Evolutionary conservation across 2,329 filamentous ascomycete genomes (phyloP), one percentile per base, ranked within the genome.

Genomic region (Aureobasidium sp.): DNA sequence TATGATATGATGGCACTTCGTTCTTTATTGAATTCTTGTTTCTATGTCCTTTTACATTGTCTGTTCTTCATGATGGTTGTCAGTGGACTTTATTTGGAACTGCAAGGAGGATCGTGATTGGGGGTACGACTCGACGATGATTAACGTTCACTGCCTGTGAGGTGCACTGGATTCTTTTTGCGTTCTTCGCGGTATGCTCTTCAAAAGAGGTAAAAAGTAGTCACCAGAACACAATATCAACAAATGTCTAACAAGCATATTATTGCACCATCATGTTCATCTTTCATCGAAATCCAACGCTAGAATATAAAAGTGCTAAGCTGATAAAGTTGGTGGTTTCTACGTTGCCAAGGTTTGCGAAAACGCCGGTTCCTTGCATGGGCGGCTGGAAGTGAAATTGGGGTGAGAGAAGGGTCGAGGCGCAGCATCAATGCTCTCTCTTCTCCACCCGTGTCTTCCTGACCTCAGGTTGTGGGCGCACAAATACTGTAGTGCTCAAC

Each of bases 311-410:
- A 23, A n/a, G 5, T 5, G n/a, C 2, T 2, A 41, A 20, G 23
- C 3, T 23, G 23, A 42, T 12, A 26, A n/a, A 57, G 37, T 32
- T 26, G 37, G 27, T 26, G 17, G 10, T n/a, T 48, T 48, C 41
- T 47, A n/a, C 23, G 42, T 47, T 58, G 55, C 55, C 55, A 58
- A 58, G 55, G 41, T 15, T 13, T 15, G 15, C 26, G 37, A 37
- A 39, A 46, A 32, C 39, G 39, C 52, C 52, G 53, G 53, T 57
- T 12, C 53, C 53, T 57, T 57, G 53, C 53, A 57, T 44, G 41
- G 7, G 39, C 53, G 53, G 53, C 53, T 44, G 52, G 32, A 36
- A 41, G 39, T 34, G 41, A 46, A 57, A 42, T 56, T 44, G 37
- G 20, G 51, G 20, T 37, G 52, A 5, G 13, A 27, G 42, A 34